Base-by-base conservation (phyloP, 2,329 filamentous ascomycete genomes). In the Escovopsis sp. region DNA sequence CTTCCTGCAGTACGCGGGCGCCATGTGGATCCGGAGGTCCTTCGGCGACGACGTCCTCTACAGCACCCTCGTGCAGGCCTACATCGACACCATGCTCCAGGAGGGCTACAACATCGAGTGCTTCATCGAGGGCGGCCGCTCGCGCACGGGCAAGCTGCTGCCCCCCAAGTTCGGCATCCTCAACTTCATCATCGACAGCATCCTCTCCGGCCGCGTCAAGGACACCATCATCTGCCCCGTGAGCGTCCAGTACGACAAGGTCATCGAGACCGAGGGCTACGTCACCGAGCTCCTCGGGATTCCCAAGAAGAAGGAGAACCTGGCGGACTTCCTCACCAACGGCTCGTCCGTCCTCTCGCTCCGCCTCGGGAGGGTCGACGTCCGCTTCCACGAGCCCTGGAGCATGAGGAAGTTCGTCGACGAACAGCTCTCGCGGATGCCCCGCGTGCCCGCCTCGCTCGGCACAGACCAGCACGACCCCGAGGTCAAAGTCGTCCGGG, bases 221-320 rank as follows among this genome's bases (percentile, higher is more conserved):
- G 91, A 98, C 59, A 81, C 86, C 29, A 84, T 95, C 35, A 86
- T 98, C 40, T 94, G 89, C 51, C 91, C 91, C 0, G 91, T 98
- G 37, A 93, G 84, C 59, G 95, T 88, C 1, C 91, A 98, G 57
- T 98, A 98, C 57, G 91, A 98, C 68, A 98, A 96, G 57, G 91
- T 98, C 43, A 93, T 98, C 45, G 91, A 98, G 60, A 94, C 93
- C 1, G 87, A 94, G 60, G 91, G 87, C 5, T 98, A 98, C 55
- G 89, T 96, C 36, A 91, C 80, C 30, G 91, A 98, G 59, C 73
- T 98, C 2, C 72, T 98, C 1, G 91, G 91, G 3, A 81, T 93
- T 47, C 91, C 91, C 0, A 98, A 98, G 62, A 85, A 85, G 54
- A 94, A 94, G 57, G 91, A 98, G 57, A 95, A 94, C 47, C 65